Percentiles rank a stretch among this genome's conserved stretches.
Evolutionary conservation across 768 basidiomycete genomes (phyloP).

Genomic region (Boletus bicolor): DNA sequence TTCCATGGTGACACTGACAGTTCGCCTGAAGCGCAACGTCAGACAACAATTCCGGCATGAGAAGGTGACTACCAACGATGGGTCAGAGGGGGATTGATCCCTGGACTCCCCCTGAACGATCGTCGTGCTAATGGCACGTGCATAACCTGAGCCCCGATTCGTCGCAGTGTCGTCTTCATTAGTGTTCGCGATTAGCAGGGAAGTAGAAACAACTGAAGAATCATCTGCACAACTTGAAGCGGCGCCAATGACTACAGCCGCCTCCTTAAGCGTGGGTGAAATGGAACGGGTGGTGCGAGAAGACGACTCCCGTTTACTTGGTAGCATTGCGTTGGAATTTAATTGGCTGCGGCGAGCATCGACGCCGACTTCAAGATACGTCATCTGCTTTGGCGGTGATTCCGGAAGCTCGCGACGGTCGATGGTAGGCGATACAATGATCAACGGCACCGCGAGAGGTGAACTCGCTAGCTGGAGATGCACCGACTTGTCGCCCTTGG

Average conservation of each 20-base stretch:
- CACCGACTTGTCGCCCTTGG: background rate
- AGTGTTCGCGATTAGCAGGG: background rate
- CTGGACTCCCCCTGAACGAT: background rate
- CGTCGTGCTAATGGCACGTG: background rate
- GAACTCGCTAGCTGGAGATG: background rate
- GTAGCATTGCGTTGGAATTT: background rate
- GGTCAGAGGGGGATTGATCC: background rate
- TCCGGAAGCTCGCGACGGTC: background rate
- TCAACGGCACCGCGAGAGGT: background rate
- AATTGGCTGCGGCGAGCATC: background rate
- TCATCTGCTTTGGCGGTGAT: background rate
- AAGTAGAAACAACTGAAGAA: background rate
- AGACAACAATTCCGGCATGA: background rate
- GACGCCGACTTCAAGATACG: background rate
- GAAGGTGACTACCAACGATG: constrained; percentile 5
- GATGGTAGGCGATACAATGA: constrained; percentile 1
- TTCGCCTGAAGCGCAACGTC: constrained; percentile 5
- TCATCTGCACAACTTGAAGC: background rate
- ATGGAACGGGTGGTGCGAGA: background rate
- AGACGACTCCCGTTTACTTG: background rate
- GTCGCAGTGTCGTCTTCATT: no score
- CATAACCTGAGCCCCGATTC: background rate
- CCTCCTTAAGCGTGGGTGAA: background rate
- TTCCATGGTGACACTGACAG: background rate
- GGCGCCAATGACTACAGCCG: background rate